Evolutionary conservation across 768 basidiomycete species (phyloP), one percentile per base, ranked within the genome.

Genomic region (Kwoniella bestiolae): DNA sequence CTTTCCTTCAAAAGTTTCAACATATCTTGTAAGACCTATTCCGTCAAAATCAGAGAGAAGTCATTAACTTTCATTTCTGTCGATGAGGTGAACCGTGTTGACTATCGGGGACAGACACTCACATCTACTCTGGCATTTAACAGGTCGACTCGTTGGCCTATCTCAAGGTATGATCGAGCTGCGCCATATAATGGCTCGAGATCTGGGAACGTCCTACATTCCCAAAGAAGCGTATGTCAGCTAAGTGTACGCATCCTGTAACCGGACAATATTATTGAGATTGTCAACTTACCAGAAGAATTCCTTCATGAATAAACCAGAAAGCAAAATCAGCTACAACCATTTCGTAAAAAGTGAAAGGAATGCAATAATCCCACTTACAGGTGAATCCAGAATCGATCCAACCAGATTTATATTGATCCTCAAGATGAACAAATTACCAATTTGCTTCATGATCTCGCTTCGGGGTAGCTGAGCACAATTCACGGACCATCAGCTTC

Each of bases 371-470:
- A n/a, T 41, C 61, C 45, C 63, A 85, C 90, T 74, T 79, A 92
- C 91, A 28, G 94, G 94, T 34, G 93, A 92, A 84, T 97, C 94
- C 47, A 97, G 83, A n/a, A 96, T 94, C 32, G 93, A 94, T 51
- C 94, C 94, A 58, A 96, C 94, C 49, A 92, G 90, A 73, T 94
- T 93, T 72, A 96, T 94, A 78, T 93, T 94, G 59, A 94, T 92
- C 68, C 94, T 85, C 71, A 96, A 83, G 41, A 97, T 88, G 82
- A 97, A 97, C 45, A 97, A 84, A 72, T 93, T 91, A 47, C 94
- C 94, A 68, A 95, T 97, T 81, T 96, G 92, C 77, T 91, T 90
- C 94, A 97, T 95, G 76, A 97, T 97, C 79, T 96, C 94, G 87
- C 79, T 80, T 63, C 82, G 74, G 7, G 81, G 81, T 73, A 83